phyloP scores from a whole-genome alignment of 73 alveolate species.

The Paramecium sexaurelia region DNA sequence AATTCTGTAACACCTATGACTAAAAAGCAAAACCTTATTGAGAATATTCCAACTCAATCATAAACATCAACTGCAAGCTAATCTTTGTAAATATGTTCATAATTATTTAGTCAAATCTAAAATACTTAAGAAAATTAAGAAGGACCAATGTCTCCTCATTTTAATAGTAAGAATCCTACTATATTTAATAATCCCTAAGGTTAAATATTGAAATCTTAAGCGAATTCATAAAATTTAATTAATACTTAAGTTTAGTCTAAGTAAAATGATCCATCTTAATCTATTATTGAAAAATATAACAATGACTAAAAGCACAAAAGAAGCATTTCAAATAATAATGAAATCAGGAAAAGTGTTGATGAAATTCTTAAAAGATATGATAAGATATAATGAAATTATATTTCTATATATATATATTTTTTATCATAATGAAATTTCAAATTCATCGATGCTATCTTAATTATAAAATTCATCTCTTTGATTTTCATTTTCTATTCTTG shows the following conservation, averaged over 20 bases:
- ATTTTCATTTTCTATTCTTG: neutral
- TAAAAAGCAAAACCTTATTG: neutral
- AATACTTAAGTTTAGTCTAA: neutral
- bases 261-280: constrained; percentile 6
- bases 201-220: neutral
- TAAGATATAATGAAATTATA: neutral
- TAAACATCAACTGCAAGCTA: neutral
- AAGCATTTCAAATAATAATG: neutral
- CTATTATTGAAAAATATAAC: constrained; percentile 26
- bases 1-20: neutral
- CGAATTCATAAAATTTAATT: neutral
- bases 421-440: neutral
- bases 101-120: neutral
- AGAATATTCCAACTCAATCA: neutral
- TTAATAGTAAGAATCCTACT: constrained; percentile 7
- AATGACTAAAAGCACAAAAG: neutral
- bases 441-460: neutral
- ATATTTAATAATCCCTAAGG: constrained; percentile 27
- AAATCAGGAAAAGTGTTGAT: constrained; percentile 24
- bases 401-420: neutral
- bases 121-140: neutral
- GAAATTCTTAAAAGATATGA: constrained; percentile 56
- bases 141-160: constrained; percentile 50
- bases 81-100: neutral
- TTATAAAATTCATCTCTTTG: neutral